These are phyloP conservation scores for Talaromyces sp. DNA, from an alignment of 2,329 filamentous ascomycete species.

Conservation along the genomic window DNA sequence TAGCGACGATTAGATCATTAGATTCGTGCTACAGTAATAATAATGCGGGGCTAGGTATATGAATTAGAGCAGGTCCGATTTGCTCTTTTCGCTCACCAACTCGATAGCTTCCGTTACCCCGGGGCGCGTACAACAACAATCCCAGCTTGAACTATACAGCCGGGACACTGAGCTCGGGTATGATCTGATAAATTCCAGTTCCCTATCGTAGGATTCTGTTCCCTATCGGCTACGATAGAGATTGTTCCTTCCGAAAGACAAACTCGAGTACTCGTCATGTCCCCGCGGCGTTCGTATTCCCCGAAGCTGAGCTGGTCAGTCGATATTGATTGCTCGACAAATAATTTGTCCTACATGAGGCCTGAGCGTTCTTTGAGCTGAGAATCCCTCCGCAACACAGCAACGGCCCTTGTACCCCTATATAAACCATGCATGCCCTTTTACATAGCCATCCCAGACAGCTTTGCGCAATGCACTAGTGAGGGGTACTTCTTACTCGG, in stretches of 20 bases:
- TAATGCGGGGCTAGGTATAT: neutral
- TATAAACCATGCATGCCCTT: neutral
- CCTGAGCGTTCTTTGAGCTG: neutral
- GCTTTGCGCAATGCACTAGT: neutral
- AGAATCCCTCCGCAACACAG: neutral
- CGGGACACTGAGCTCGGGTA: neutral
- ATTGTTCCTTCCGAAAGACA: neutral
- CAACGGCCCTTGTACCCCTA: neutral
- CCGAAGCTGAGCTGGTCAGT: neutral
- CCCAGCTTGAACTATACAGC: neutral
- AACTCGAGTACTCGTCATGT: neutral
- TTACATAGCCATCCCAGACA: neutral
- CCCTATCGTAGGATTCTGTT: neutral
- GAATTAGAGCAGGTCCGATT: neutral
- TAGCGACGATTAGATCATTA: neutral
- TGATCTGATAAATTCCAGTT: neutral
- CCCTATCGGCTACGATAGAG: neutral
- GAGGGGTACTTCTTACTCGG: neutral
- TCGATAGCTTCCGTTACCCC: constrained; percentile 13
- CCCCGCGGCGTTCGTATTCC: neutral
- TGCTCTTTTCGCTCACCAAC: neutral
- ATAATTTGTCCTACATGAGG: neutral
- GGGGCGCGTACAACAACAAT: neutral
- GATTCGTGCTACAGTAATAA: neutral
- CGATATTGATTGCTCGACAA: neutral